Evolutionary conservation across 116 monocot species (phyloP).

Genomic region (Dioscorea cayenensis): DNA sequence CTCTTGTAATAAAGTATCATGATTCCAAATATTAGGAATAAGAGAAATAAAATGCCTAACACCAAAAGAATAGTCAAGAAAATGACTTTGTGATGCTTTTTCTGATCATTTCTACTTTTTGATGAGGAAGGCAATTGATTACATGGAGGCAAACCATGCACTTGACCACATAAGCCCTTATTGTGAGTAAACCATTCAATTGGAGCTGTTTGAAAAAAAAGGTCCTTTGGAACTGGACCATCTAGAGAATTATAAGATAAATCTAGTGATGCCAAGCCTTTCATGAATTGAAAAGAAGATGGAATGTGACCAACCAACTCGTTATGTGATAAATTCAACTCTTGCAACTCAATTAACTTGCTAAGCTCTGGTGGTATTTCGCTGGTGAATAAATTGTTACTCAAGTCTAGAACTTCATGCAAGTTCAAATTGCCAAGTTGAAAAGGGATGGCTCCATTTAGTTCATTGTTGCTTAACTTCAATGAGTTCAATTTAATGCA

Average conservation of each 20-base stretch:
- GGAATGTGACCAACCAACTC: conserved; percentile 21
- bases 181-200: conserved; percentile 12
- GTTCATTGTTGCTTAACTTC: conserved; percentile 14
- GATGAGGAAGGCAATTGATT: background rate
- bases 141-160: conserved; percentile 15
- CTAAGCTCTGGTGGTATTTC: conserved; percentile 15
- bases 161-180: conserved; percentile 23
- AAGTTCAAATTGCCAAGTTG: conserved; percentile 20
- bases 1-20: background rate
- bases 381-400: conserved; percentile 24
- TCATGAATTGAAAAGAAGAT: conserved; percentile 11
- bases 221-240: conserved; percentile 10
- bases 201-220: conserved; percentile 11
- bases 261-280: conserved; percentile 8
- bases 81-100: background rate
- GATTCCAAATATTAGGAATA: background rate
- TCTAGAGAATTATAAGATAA: conserved; percentile 24
- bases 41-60: background rate
- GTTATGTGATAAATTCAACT: conserved; percentile 26
- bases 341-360: conserved; percentile 4
- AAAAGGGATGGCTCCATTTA: conserved; percentile 23
- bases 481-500: background rate
- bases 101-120: background rate
- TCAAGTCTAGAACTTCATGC: conserved; percentile 18
- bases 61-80: background rate